A percentile compares a stretch with the other conserved stretches of the same genome.
These are phyloP conservation scores for Cladorrhinum samala DNA, from an alignment of 495 filamentous ascomycete species.

Conservation along the genomic window DNA sequence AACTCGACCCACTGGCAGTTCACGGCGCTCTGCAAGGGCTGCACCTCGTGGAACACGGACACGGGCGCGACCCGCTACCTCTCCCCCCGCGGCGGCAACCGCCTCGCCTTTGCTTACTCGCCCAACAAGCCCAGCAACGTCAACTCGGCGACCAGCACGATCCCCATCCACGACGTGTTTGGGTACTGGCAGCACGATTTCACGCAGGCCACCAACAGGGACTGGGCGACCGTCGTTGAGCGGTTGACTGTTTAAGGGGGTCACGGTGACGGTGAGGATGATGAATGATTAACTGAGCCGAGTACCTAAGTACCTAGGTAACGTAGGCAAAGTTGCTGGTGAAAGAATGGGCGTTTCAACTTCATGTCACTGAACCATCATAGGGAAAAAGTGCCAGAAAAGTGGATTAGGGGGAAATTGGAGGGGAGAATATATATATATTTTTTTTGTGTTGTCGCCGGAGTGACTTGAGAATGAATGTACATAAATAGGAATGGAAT, in stretches of 20 bases:
- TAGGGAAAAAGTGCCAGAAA: no score
- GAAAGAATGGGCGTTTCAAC: no score
- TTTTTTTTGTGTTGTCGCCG: no score
- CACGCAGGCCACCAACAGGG: constrained; percentile 27
- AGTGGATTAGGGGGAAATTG: no score
- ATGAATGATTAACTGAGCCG: no score
- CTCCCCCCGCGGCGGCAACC: constrained; percentile 31
- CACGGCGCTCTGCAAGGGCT: constrained; percentile 38
- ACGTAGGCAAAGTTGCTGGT: no score
- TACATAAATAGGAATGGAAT: no score
- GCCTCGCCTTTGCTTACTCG: constrained; percentile 40
- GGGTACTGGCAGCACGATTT: constrained; percentile 43
- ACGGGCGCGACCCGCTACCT: constrained; percentile 25
- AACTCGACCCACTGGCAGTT: constrained; percentile 44
- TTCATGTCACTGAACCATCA: no score
- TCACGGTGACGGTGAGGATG: no score
- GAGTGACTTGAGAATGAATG: no score
- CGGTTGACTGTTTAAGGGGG: constrained; percentile 4
- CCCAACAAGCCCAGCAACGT: constrained; percentile 24
- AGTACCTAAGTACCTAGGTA: no score
- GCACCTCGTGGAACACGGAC: constrained; percentile 29
- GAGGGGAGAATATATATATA: no score
- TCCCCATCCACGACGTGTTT: constrained; percentile 35
- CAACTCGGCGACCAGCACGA: constrained; percentile 25
- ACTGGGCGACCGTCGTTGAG: constrained; percentile 31